Base-by-base conservation (phyloP, 2,329 filamentous ascomycete species). In the Mollisiaceae sp. region DNA sequence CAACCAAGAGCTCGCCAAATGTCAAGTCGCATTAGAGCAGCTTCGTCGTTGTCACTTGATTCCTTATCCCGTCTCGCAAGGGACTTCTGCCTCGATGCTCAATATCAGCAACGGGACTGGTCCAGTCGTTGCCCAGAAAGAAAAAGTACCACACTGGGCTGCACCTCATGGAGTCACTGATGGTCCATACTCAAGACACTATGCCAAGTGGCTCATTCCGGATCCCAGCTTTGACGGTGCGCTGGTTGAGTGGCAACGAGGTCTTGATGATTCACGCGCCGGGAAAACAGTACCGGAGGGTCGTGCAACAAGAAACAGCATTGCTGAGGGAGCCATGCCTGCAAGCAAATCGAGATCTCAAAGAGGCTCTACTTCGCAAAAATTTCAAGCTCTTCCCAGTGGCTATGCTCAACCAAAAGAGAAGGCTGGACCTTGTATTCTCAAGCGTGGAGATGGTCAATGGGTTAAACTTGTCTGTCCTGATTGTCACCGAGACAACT, bases 1-100 rank as follows among this genome's bases (percentile, higher is more conserved):
- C 78, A 93, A 98, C 76, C 93, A 97, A 79, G 95, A 98, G 80
- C 85, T 98, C 70, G 94, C 93, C 70, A 98, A 97, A 81, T 97
- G 94, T 76, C 94, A 98, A 81, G 83, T 94, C 69, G 93, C 94
- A 12, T 84, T 98, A 71, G 95, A 99, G 80, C 95, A 98, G 80
- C 83, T 99, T 69, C 91, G 95, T 72, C 89, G 95, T 67, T 97
- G 94, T 79, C 90, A 95, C 76, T 83, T 98, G 71, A 94, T 97
- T 72, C 94, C 94, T 4, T 98, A 93, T 77, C 94, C 94, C 38
- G 87, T 89, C 69, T 86, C 87, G 69, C 84, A 86, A 68, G 86
- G 87, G 47, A 87, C 88, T 9, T 89, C 90, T 32, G 81, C 86
- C 69, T 85, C 88, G 73, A 89, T 89, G 86, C 78, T 89, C 71